phyloP scores from a whole-genome alignment of 805 yeast genomes.

The Wickerhamiella siamensis region DNA sequence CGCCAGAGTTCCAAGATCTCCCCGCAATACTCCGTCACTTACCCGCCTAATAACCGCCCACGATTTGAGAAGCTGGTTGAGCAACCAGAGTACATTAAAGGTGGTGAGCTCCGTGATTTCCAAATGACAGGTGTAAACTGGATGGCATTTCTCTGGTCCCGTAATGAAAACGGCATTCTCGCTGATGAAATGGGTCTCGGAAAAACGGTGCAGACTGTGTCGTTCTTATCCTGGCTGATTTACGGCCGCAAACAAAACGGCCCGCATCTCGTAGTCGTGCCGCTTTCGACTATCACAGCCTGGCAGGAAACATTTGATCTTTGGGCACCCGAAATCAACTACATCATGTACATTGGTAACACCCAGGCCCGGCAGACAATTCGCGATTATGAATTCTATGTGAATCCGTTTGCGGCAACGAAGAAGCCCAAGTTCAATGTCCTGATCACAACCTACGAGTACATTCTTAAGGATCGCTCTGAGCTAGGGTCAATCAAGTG shows the following conservation, averaged over 20 bases:
- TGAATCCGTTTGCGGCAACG: constrained; percentile 35
- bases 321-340: constrained; percentile 95
- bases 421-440: constrained; percentile 79
- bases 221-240: constrained; percentile 86
- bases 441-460: constrained; percentile 90
- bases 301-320: constrained; percentile 98
- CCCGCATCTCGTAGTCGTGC: constrained; percentile 93
- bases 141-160: constrained; percentile 99
- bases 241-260: constrained; percentile 95
- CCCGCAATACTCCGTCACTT: constrained; percentile 67
- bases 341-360: constrained; percentile 86
- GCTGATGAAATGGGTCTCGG: constrained; percentile 99
- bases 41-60: constrained; percentile 59
- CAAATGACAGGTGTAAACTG: constrained; percentile 96
- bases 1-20: constrained; percentile 71
- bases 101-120: constrained; percentile 89
- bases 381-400: constrained; percentile 72
- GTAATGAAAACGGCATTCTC: constrained; percentile 90
- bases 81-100: constrained; percentile 82
- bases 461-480: constrained; percentile 73
- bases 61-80: constrained; percentile 69
- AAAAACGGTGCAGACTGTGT: constrained; percentile 91
- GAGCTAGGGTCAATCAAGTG: constrained; percentile 76
- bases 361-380: constrained; percentile 69
- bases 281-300: constrained; percentile 89